Percentiles rank a stretch among this genome's conserved stretches.
These are phyloP conservation scores for Dothistroma pini DNA, from an alignment of 2,329 filamentous ascomycete species.

Conservation along the genomic window DNA sequence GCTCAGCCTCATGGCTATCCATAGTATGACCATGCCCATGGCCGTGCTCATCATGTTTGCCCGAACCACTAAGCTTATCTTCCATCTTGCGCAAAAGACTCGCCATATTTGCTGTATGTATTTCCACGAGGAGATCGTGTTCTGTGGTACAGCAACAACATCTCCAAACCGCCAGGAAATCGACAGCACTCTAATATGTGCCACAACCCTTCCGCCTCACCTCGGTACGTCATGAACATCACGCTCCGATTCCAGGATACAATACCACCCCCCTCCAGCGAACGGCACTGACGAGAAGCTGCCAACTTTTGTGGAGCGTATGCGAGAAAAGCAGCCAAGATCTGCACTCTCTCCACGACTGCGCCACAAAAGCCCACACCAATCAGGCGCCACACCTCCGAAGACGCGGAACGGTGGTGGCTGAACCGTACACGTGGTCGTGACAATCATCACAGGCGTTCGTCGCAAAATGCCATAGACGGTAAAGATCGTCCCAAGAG, in stretches of 20 bases:
- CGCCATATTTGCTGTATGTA: conserved; percentile 6
- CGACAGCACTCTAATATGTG: background rate
- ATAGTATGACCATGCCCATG: background rate
- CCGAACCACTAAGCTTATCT: conserved; percentile 11
- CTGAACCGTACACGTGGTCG: background rate
- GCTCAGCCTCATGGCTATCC: background rate
- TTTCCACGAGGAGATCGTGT: background rate
- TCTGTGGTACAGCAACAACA: background rate
- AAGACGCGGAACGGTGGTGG: background rate
- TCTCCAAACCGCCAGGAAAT: background rate
- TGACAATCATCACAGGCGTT: background rate
- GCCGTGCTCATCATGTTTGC: conserved; percentile 2
- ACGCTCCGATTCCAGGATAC: background rate
- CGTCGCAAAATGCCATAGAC: background rate
- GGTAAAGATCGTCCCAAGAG: background rate
- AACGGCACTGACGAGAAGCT: background rate
- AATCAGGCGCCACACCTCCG: background rate
- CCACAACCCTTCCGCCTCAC: background rate
- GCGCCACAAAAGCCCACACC: background rate
- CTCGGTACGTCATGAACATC: background rate
- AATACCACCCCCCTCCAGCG: background rate
- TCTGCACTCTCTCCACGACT: background rate
- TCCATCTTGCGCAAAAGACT: conserved; percentile 16
- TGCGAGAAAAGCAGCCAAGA: background rate
- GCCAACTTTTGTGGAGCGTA: background rate